Evolutionary conservation across 257 asterid species (phyloP).

Genomic region (Buddleja alternifolia): DNA sequence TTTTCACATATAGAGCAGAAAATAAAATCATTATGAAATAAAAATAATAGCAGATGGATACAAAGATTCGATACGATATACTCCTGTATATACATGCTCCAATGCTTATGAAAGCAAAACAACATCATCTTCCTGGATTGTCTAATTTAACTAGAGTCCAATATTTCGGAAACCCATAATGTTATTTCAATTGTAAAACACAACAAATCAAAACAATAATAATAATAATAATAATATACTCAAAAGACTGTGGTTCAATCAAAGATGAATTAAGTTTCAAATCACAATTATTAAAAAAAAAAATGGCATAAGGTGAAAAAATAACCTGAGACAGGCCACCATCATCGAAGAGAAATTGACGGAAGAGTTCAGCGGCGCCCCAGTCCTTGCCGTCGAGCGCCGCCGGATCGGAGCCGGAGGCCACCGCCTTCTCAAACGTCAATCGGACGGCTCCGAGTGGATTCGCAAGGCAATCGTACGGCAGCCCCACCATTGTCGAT

Average conservation of each 20-base stretch:
- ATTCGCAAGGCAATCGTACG: slow-evolving; percentile 78
- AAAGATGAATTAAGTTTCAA: not conserved
- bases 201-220: not conserved
- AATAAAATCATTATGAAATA: not conserved
- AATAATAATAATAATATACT: too few relatives aligned
- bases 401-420: slow-evolving; percentile 48
- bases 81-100: not conserved
- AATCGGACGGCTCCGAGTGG: slow-evolving; percentile 94
- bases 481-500: slow-evolving; percentile 71
- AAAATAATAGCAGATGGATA: not conserved
- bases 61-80: not conserved
- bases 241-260: too few relatives aligned
- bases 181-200: not conserved
- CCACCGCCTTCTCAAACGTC: slow-evolving; percentile 76
- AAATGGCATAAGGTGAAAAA: not conserved
- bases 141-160: not conserved
- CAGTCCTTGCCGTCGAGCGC: slow-evolving; percentile 75
- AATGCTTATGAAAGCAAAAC: not conserved
- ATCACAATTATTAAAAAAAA: not conserved
- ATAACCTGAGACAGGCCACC: slow-evolving; percentile 69
- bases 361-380: slow-evolving; percentile 79
- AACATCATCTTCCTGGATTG: not conserved
- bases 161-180: not conserved
- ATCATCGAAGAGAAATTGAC: slow-evolving; percentile 63
- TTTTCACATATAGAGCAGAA: not conserved